Base-by-base conservation (phyloP, 768 basidiomycete species). In the Nidularia sp. region DNA sequence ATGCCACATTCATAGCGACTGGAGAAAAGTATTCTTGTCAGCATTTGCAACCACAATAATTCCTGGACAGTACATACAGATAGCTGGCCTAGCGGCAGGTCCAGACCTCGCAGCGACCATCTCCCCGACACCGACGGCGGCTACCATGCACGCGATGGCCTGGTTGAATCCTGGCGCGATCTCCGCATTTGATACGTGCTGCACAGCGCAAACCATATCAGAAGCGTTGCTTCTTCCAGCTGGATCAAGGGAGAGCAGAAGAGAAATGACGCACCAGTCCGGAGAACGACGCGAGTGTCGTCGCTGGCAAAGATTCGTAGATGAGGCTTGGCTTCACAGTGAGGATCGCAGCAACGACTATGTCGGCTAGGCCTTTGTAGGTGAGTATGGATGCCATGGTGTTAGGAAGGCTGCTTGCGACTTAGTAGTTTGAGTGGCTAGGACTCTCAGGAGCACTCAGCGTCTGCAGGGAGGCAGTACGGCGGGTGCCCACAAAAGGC, bases 101-200 rank as follows among this genome's bases (percentile, higher is more conserved):
- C 64, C 64, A 22, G 54, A 56, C 31, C 54, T 50, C 6, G 66
- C 59, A 12, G 67, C 66, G 9, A 69, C 62, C 5, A 70, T 34
- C 43, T 63, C 57, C 1, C 64, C 70, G 2, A 68, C 56, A 4
- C 69, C 69, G 2, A 69, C 59, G 5, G 69, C 65, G 22, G 60
- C 64, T 12, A 68, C 66, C 60, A 70, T 65, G 51, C 68, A 72
- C 7, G 67, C 69, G 42, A 70, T 64, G 6, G 68, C 62, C 34
- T 70, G 70, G 53, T 68, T 72, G 58, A 69, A 68, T 1, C 68
- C 66, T 1, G 67, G 69, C 0, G 69, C 65, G 3, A 50, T 18
- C 2, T 55, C 50, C 7, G 65, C 59, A 41, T 60, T 50, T 6
- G 66, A 65, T 6, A 66, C 8, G 53, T 64, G 63, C 65, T 67